Evolutionary conservation across 1,139 yeast species (phyloP).

Genomic region (Ogataea hybrid): DNA sequence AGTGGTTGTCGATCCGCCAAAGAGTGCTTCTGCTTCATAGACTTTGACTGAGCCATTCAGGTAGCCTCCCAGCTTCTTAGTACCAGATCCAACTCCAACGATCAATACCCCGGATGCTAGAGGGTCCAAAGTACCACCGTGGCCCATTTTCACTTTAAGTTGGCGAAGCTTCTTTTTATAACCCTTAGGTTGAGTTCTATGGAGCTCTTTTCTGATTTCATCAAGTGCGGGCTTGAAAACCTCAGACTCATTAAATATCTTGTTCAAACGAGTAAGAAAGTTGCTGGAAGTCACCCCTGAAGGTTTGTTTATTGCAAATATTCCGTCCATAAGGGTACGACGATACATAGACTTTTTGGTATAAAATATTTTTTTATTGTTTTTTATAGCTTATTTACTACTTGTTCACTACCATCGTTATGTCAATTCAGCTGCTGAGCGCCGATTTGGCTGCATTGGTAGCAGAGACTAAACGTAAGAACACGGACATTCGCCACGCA

Average conservation of each 20-base stretch:
- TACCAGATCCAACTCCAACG: constrained; percentile 87
- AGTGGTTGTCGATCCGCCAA: constrained; percentile 91
- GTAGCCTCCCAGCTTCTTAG: constrained; percentile 73
- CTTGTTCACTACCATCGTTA: constrained; percentile 5
- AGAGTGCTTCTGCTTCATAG: constrained; percentile 79
- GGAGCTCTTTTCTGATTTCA: constrained; percentile 45
- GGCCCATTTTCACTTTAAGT: constrained; percentile 88
- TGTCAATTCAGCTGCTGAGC: constrained; percentile 41
- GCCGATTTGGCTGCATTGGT: constrained; percentile 59
- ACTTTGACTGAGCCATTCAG: constrained; percentile 70
- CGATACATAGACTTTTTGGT: constrained; percentile 1
- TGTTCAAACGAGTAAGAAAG: constrained; percentile 64
- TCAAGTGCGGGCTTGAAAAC: constrained; percentile 57
- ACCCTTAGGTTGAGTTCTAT: constrained; percentile 37
- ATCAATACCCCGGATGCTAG: constrained; percentile 91
- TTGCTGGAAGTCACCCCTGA: constrained; percentile 79
- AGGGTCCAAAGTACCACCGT: constrained; percentile 97
- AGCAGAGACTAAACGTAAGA: constrained; percentile 69
- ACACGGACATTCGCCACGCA: constrained; percentile 62
- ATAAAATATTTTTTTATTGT: constrained; percentile 4
- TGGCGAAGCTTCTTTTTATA: constrained; percentile 31
- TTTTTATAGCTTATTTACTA: constrained; percentile 2
- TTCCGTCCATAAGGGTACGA: constrained; percentile 63
- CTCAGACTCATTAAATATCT: constrained; percentile 56
- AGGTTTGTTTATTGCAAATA: constrained; percentile 93